phyloP scores from a whole-genome alignment of 768 basidiomycete species.

The Dioszegia crocea region DNA sequence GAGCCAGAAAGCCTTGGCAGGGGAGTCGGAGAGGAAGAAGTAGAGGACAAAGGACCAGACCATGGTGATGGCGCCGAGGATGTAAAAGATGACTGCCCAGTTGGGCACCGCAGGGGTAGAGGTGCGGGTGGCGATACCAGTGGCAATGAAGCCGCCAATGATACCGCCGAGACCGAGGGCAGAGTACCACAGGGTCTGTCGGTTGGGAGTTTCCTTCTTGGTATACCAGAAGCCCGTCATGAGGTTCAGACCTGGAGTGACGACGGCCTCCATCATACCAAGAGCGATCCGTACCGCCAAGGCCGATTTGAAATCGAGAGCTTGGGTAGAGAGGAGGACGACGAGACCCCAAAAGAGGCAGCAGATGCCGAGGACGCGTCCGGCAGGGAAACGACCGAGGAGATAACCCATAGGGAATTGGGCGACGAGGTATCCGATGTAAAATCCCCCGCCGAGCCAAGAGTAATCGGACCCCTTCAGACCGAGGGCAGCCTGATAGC shows the following conservation, averaged over 20 bases:
- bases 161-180: conserved; percentile 34
- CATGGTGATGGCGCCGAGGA: conserved; percentile 48
- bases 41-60: conserved; percentile 44
- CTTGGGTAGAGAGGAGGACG: conserved; percentile 6
- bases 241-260: conserved; percentile 42
- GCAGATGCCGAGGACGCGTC: conserved; percentile 2
- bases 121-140: conserved; percentile 35
- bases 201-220: conserved; percentile 40
- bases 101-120: conserved; percentile 24
- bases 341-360: conserved; percentile 4
- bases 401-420: conserved; percentile 6
- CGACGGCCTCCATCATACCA: conserved; percentile 6
- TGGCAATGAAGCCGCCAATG: conserved; percentile 42
- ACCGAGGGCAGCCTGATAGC: conserved; percentile 16
- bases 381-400: conserved; percentile 5
- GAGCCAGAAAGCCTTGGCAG: conserved; percentile 47
- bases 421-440: conserved; percentile 19
- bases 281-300: conserved; percentile 1
- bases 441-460: conserved; percentile 21
- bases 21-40: conserved; percentile 51
- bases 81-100: conserved; percentile 45
- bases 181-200: conserved; percentile 46
- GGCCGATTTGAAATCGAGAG: conserved; percentile 2
- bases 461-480: conserved; percentile 17
- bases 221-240: conserved; percentile 50